These are phyloP conservation scores for Eucalyptus curtisii DNA, from an alignment of 345 rosid species.

Conservation along the genomic window DNA sequence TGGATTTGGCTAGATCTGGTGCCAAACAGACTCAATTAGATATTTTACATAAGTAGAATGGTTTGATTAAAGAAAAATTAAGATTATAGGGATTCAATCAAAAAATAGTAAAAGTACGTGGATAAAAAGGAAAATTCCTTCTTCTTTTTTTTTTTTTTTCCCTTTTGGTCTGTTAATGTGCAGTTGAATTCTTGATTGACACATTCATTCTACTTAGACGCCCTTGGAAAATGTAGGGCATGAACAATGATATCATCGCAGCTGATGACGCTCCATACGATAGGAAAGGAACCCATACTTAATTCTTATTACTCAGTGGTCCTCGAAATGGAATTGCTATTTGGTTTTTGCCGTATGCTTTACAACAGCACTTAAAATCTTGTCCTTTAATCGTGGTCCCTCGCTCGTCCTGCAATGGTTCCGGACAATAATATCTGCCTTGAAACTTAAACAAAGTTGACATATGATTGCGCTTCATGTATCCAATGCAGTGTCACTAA, in stretches of 20 bases:
- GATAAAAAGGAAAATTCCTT: neutral
- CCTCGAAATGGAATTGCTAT: neutral
- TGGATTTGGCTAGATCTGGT: neutral
- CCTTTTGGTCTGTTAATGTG: neutral
- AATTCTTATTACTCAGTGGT: neutral
- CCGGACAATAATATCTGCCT: neutral
- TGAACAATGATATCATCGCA: neutral
- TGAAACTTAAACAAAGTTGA: neutral
- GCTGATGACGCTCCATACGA: neutral
- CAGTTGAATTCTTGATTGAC: neutral
- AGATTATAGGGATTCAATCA: neutral
- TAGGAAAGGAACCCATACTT: neutral
- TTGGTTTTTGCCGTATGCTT: neutral
- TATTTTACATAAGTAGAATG: neutral
- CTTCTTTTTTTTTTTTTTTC: accelerated
- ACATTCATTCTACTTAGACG: neutral
- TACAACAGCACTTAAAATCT: neutral
- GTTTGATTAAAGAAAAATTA: neutral
- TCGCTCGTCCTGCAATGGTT: neutral
- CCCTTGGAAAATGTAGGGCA: neutral
- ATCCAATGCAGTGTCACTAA: neutral
- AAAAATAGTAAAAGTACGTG: neutral
- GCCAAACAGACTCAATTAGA: neutral
- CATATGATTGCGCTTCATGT: neutral
- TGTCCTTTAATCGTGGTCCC: neutral